phyloP scores from a whole-genome alignment of 805 yeast species.

The Schwanniomyces yamadae region DNA sequence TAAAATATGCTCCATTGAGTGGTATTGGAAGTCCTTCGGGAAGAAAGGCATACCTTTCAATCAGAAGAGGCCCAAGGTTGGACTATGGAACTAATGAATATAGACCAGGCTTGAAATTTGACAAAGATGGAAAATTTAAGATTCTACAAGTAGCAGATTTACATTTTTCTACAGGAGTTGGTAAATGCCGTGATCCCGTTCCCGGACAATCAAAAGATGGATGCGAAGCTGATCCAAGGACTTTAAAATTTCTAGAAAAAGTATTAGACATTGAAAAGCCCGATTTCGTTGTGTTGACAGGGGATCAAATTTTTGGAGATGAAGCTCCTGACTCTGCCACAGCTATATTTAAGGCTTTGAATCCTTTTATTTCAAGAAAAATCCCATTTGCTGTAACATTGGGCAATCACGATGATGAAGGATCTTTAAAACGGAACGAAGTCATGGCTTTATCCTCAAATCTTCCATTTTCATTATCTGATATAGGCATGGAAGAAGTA shows the following conservation, averaged over 20 bases:
- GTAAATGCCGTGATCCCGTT: slow-evolving; percentile 72
- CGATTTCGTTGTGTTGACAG: slow-evolving; percentile 81
- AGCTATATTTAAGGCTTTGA: slow-evolving; percentile 71
- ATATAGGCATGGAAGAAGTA: slow-evolving; percentile 61
- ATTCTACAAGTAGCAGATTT: slow-evolving; percentile 88
- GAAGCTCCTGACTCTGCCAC: slow-evolving; percentile 78
- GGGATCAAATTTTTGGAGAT: slow-evolving; percentile 89
- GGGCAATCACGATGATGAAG: slow-evolving; percentile 96
- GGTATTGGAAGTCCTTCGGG: slow-evolving; percentile 19
- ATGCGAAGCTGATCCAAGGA: slow-evolving; percentile 80
- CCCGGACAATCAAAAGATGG: slow-evolving; percentile 47
- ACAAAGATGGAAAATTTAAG: slow-evolving; percentile 56
- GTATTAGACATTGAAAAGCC: slow-evolving; percentile 78
- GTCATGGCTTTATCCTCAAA: slow-evolving; percentile 54
- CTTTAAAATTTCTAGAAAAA: slow-evolving; percentile 56
- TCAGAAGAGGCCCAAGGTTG: slow-evolving; percentile 33
- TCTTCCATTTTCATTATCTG: slow-evolving; percentile 69
- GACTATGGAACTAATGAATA: slow-evolving; percentile 25
- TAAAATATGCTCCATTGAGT: slow-evolving; percentile 20
- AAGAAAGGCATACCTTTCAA: slow-evolving; percentile 28
- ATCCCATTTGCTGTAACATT: slow-evolving; percentile 84
- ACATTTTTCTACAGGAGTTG: slow-evolving; percentile 84
- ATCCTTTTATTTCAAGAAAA: slow-evolving; percentile 61
- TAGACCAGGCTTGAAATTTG: slow-evolving; percentile 34
- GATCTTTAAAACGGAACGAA: slow-evolving; percentile 58